These are phyloP conservation scores for Debaryomyces sp. DNA, from an alignment of 1,139 yeast genomes.

Conservation along the genomic window DNA sequence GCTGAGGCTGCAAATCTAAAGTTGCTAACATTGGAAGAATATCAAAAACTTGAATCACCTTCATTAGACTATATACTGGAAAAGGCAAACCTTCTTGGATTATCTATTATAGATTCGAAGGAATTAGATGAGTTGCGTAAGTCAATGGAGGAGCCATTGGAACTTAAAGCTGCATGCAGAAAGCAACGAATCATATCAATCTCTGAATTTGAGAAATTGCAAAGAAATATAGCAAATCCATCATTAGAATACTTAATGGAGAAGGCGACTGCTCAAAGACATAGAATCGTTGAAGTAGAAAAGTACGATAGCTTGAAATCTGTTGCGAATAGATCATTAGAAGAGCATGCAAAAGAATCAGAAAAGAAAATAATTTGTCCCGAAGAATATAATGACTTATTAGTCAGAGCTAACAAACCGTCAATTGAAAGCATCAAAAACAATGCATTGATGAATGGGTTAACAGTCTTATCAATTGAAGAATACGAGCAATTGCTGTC, in stretches of 20 bases:
- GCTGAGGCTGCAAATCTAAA: conserved; percentile 20
- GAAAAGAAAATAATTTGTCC: conserved; percentile 13
- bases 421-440: conserved; percentile 32
- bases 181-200: conserved; percentile 14
- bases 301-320: conserved; percentile 15
- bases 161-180: conserved; percentile 17
- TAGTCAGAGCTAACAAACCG: conserved; percentile 41
- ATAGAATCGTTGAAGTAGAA: conserved; percentile 12
- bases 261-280: conserved; percentile 7
- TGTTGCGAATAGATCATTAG: conserved; percentile 16
- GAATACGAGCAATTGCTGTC: conserved; percentile 24
- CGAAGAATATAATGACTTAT: conserved; percentile 35
- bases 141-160: conserved; percentile 12
- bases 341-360: conserved; percentile 17
- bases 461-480: conserved; percentile 29
- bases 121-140: conserved; percentile 18
- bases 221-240: conserved; percentile 20
- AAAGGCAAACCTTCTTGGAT: conserved; percentile 10
- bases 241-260: conserved; percentile 32
- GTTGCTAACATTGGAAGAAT: conserved; percentile 11
- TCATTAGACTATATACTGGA: conserved; percentile 34
- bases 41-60: conserved; percentile 28
- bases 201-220: conserved; percentile 16
- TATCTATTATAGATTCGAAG: conserved; percentile 14
- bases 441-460: conserved; percentile 33